A percentile compares a stretch with the other conserved stretches of the same genome.
phyloP scores from a whole-genome alignment of 345 rosid genomes.

The Isatis tinctoria region DNA sequence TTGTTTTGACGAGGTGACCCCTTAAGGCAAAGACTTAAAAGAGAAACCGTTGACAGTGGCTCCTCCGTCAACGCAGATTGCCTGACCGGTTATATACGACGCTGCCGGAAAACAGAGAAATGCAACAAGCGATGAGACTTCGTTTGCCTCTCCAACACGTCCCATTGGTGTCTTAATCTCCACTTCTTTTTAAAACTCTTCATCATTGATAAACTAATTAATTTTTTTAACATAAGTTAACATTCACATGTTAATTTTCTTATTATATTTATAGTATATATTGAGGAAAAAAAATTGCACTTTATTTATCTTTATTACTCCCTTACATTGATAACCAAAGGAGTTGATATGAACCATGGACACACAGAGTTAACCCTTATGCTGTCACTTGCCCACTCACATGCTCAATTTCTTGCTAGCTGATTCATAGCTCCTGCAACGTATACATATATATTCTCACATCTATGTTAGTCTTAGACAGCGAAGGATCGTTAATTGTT shows the following conservation, averaged over 20 bases:
- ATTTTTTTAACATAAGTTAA: background rate
- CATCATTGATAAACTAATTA: background rate
- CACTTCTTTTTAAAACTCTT: background rate
- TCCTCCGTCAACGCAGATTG: constrained; percentile 4
- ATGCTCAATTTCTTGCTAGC: constrained; percentile 18
- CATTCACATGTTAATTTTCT: background rate
- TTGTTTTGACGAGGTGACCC: no score
- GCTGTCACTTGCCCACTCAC: constrained; percentile 21
- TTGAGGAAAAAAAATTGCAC: background rate
- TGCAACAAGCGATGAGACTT: background rate
- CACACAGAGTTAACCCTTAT: constrained; percentile 14
- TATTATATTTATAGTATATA: background rate
- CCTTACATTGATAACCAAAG: background rate
- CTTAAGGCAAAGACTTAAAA: background rate
- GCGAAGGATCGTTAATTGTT: background rate
- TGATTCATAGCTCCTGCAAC: constrained; percentile 20
- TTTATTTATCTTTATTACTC: no score
- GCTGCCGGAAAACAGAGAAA: constrained; percentile 1
- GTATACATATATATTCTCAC: background rate
- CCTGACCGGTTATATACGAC: background rate
- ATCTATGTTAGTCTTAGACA: background rate
- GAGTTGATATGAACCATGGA: constrained; percentile 10
- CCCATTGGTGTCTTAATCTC: background rate
- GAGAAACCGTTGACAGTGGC: background rate
- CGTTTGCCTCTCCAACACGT: background rate